A percentile compares a stretch with the other conserved stretches of the same genome.
Conservation (phyloP, 345 rosid species). For the Salix arbutifolia region DNA sequence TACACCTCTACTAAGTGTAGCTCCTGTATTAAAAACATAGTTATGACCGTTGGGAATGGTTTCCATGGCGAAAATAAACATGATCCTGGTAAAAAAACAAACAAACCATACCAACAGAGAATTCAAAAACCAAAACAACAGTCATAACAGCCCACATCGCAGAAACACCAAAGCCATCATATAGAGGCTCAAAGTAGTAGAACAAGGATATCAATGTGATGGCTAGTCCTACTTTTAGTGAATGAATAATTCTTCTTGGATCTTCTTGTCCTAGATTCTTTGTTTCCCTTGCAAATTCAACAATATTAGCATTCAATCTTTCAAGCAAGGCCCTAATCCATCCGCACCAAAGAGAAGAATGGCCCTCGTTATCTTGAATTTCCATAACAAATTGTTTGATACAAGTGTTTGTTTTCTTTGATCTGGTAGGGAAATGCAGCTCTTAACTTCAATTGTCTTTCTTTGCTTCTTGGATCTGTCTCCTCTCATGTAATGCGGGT, state of each 20-base stretch:
- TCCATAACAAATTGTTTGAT: too few relatives aligned
- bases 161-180: conserved; percentile 21
- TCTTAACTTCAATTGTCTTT: too few relatives aligned
- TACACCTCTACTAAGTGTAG: conserved; percentile 65
- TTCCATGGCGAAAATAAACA: too few relatives aligned
- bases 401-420: too few relatives aligned
- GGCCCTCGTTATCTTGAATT: too few relatives aligned
- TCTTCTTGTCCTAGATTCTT: conserved; percentile 34
- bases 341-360: not conserved
- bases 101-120: conserved; percentile 29
- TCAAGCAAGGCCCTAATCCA: conserved; percentile 13
- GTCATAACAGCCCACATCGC: conserved; percentile 47
- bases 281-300: conserved; percentile 1
- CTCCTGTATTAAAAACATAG: conserved; percentile 37
- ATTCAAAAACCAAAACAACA: conserved; percentile 33
- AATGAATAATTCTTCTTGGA: conserved; percentile 42
- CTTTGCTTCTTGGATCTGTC: too few relatives aligned
- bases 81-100: too few relatives aligned
- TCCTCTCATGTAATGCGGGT: too few relatives aligned
- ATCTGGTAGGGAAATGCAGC: too few relatives aligned
- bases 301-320: not conserved
- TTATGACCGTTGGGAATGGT: too few relatives aligned
- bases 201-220: conserved; percentile 35
- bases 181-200: conserved; percentile 32
- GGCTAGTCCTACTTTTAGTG: conserved; percentile 40